Conservation (phyloP, 2,329 filamentous ascomycete species). For the Neopestalotiopsis sp. region DNA sequence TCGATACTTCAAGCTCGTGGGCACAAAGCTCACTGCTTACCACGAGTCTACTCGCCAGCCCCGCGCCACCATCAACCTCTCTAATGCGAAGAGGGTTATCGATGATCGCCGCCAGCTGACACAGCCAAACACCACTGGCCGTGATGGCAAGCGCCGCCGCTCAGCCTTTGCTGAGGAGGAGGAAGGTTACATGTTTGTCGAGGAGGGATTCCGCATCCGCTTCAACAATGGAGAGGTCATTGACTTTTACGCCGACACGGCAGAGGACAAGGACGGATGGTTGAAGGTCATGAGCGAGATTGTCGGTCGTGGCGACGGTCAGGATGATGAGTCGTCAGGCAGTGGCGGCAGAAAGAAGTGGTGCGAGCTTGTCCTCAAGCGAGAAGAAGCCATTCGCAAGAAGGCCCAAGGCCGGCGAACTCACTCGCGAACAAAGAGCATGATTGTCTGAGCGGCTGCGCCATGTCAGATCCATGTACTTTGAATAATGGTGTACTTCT, state of each 20-base stretch:
- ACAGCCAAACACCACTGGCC: constrained; percentile 80
- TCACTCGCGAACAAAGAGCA: constrained; percentile 64
- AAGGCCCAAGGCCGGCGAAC: constrained; percentile 56
- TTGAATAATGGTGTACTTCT: not conserved
- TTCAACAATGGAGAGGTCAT: constrained; percentile 99
- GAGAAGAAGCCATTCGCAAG: constrained; percentile 63
- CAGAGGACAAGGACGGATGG: constrained; percentile 89
- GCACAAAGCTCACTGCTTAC: constrained; percentile 90
- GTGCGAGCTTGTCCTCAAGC: constrained; percentile 71
- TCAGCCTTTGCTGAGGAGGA: constrained; percentile 98
- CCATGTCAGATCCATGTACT: not conserved
- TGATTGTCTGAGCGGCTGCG: constrained; percentile 46
- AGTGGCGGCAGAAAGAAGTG: constrained; percentile 60
- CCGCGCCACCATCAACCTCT: constrained; percentile 93
- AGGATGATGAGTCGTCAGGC: constrained; percentile 50
- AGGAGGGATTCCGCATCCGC: constrained; percentile 97
- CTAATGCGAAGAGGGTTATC: constrained; percentile 90
- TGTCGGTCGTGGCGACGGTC: constrained; percentile 60
- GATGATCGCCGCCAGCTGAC: constrained; percentile 86
- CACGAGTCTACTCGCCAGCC: constrained; percentile 96
- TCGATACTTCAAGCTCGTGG: constrained; percentile 93
- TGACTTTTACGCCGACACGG: constrained; percentile 94
- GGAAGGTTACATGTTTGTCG: constrained; percentile 99
- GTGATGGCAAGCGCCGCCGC: constrained; percentile 80
- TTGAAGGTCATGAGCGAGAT: constrained; percentile 85